Base-by-base conservation (phyloP, 768 basidiomycete species). In the Mycena metata region DNA sequence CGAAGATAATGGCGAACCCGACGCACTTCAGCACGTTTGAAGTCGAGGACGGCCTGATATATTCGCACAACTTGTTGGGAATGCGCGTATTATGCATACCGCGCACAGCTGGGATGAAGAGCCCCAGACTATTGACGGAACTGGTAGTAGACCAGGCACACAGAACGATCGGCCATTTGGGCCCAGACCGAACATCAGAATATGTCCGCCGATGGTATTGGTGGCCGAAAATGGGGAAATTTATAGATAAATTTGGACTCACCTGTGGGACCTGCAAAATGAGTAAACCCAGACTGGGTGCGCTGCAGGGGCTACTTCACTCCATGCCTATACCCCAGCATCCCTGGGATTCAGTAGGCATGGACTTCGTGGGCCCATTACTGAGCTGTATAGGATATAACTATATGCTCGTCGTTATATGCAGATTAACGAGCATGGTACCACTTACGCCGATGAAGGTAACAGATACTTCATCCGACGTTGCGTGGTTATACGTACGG, bases 151-250 rank as follows among this genome's bases (percentile, higher is more conserved):
- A 57, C 17, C 26, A 33, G 23, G 56, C 41, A 9, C 56, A 57
- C 24, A 43, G 41, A n/a, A 55, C 42, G 2, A 9, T 80, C 0
- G 79, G 77, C 1, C 78, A 79, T 47, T 64, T 76, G 6, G 76
- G 76, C 0, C 2, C 49, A 0, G 58, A 66, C 1, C 67, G 71
- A 23, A 81, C 79, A 1, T 15, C 56, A 2, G 73, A 76, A 4
- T 79, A 78, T 46, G 45, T 79, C 2, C 69, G 77, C 0, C 60
- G 43, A 30, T 71, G 66, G 47, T 73, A 66, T 36, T 72, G 68
- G 71, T 73, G 72, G 72, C 72, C 72, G 0, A 17, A 33, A 2
- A 66, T 73, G 13, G 13, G 43, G 1, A 33, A 36, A 13, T 67
- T 74, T 13, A 68, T 72, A 12, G 24, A n/a, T 0, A 35, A 45